Evolutionary conservation across 495 filamentous ascomycete species (phyloP), one percentile per base, ranked within the genome.

Genomic region (Amorphotheca resinae): DNA sequence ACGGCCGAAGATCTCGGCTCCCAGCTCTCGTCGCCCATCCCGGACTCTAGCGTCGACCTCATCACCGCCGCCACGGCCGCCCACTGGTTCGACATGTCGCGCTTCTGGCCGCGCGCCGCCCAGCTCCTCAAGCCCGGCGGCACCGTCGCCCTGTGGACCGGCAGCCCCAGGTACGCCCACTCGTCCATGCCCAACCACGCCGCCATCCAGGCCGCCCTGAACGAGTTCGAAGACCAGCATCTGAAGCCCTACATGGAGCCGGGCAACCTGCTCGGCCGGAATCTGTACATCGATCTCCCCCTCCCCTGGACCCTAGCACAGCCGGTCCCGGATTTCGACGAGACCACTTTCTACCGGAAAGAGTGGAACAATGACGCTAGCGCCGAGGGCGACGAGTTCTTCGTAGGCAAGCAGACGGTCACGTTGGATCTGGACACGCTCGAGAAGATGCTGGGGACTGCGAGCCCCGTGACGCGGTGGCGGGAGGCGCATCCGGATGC

Each of bases 81-180:
- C 3, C 74, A 79, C 45, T 0, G 74, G 74, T 76, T 80, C 60
- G 63, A 69, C 42, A 65, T 77, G 41, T 50, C 74, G 4, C 55
- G 66, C n/a, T 77, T 76, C 58, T 84, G 78, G 75, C 55, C 60
- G 1, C 60, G 59, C 4, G 60, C 77, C 11, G 75, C 77, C 0
- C 59, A 65, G 5, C 55, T 67, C 2, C 59, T 82, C 22, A 66
- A 63, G 37, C 67, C 69, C 1, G 67, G 68, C 4, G 74, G 74
- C 18, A 77, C 62, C 0, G 68, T 78, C 2, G 70, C 68, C 0
- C 21, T 79, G 0, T 80, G 74, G 75, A 54, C 53, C 2, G 39
- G 7, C 11, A 25, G 39, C 20, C 2, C 20, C 41, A 12, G 11
- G 7, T 32, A 21, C 25, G 9, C 33, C 23, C 57, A 67, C 35